phyloP scores from a whole-genome alignment of 257 asterid genomes.

The Mitragyna speciosa region DNA sequence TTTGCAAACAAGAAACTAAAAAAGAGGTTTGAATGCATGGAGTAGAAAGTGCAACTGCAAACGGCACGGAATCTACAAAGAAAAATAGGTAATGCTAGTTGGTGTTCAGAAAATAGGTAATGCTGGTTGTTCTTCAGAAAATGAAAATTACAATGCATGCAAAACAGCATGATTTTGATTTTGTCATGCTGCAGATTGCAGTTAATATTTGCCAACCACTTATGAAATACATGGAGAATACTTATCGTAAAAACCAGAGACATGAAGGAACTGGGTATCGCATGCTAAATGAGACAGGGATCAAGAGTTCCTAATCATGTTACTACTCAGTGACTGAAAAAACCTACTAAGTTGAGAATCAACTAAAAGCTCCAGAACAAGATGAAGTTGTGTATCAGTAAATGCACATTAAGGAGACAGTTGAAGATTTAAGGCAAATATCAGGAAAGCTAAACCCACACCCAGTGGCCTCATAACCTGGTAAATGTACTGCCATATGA shows the following conservation, averaged over 20 bases:
- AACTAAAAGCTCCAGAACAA: not conserved
- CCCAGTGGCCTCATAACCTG: not conserved
- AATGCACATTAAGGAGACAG: not conserved
- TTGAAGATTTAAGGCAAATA: not conserved
- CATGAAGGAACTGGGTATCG: not conserved
- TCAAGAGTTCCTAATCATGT: not conserved
- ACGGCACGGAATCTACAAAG: not conserved
- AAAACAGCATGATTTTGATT: not conserved
- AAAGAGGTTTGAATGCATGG: not conserved
- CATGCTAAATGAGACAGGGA: not conserved
- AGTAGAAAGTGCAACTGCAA: not conserved
- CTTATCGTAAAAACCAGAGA: not conserved
- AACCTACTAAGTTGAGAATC: not conserved
- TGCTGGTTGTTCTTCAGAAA: not conserved
- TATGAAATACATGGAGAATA: not conserved
- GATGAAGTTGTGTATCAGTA: not conserved
- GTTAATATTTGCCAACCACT: not conserved
- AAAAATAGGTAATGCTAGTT: not conserved
- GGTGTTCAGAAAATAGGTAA: not conserved
- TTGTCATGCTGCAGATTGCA: not conserved
- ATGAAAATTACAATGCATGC: not conserved
- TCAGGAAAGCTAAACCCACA: not conserved
- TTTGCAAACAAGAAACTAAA: not conserved
- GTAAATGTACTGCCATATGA: not conserved
- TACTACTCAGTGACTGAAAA: not conserved